Evolutionary conservation across 169 alveolate genomes (phyloP).

Genomic region (Eimeria zaria): DNA sequence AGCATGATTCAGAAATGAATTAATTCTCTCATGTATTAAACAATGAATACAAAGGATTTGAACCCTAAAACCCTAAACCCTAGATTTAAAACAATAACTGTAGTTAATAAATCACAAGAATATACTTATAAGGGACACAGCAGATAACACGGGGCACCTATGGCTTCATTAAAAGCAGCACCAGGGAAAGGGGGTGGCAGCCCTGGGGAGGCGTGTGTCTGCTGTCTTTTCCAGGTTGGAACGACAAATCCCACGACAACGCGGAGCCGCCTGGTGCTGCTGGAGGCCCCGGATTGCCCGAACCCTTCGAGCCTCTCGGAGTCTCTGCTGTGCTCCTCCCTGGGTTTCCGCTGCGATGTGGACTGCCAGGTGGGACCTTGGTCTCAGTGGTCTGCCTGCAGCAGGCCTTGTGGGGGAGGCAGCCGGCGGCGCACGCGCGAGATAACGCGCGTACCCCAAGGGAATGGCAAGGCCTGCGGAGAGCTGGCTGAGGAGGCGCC

Average conservation of each 20-base stretch:
- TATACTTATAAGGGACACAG: no score
- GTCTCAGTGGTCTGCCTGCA: constrained; percentile 86
- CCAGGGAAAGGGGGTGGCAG: not conserved
- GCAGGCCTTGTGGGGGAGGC: constrained; percentile 88
- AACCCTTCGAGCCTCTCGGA: constrained; percentile 32
- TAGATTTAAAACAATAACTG: no score
- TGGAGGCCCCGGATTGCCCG: constrained; percentile 85
- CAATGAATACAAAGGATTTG: no score
- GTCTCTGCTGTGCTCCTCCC: constrained; percentile 31
- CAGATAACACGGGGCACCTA: not conserved
- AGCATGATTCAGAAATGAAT: not conserved
- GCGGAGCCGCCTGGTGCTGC: constrained; percentile 79
- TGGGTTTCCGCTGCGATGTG: constrained; percentile 83
- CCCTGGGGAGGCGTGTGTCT: not conserved
- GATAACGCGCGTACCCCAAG: constrained; percentile 74
- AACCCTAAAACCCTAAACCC: no score
- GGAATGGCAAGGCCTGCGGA: constrained; percentile 86
- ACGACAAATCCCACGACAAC: constrained; percentile 58
- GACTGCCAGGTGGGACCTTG: constrained; percentile 88
- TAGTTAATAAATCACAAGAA: no score
- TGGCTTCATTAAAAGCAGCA: not conserved
- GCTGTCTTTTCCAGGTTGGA: constrained; percentile 60
- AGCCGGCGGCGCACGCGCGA: constrained; percentile 85
- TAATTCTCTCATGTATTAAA: no score
- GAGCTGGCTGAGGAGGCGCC: constrained; percentile 80